These are phyloP conservation scores for Blastobotrys chiropterorum DNA, from an alignment of 805 yeast species.

Conservation along the genomic window DNA sequence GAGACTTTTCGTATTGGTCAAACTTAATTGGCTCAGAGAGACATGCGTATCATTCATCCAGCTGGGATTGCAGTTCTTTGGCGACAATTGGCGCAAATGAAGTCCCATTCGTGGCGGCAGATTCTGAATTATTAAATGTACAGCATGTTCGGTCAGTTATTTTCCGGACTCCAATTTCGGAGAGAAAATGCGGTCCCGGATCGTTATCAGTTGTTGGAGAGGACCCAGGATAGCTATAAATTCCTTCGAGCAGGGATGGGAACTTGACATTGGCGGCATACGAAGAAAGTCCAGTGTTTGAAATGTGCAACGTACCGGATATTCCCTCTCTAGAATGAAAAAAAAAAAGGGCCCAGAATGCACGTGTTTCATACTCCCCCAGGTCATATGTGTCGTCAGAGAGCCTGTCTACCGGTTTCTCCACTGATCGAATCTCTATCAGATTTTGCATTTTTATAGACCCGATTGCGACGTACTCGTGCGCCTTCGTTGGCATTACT, in stretches of 20 bases:
- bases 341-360: conserved; percentile 7
- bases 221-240: conserved; percentile 3
- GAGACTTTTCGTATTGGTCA: background rate
- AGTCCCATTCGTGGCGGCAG: background rate
- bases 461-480: conserved; percentile 5
- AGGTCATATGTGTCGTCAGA: conserved; percentile 1
- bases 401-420: background rate
- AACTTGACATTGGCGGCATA: conserved; percentile 3
- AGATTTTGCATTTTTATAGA: conserved; percentile 7
- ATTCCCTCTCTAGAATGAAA: conserved; percentile 6
- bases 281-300: conserved; percentile 4
- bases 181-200: conserved; percentile 7
- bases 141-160: conserved; percentile 5
- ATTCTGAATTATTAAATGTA: conserved; percentile 4
- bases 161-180: conserved; percentile 6
- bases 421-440: conserved; percentile 2
- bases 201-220: background rate
- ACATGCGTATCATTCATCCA: conserved; percentile 5
- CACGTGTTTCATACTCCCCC: conserved; percentile 5
- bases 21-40: conserved; percentile 5
- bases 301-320: conserved; percentile 6
- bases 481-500: conserved; percentile 8
- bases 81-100: conserved; percentile 7
- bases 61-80: conserved; percentile 6
- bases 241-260: conserved; percentile 6